phyloP scores from a whole-genome alignment of 2,329 filamentous ascomycete genomes.

The Xylariaceae sp. region DNA sequence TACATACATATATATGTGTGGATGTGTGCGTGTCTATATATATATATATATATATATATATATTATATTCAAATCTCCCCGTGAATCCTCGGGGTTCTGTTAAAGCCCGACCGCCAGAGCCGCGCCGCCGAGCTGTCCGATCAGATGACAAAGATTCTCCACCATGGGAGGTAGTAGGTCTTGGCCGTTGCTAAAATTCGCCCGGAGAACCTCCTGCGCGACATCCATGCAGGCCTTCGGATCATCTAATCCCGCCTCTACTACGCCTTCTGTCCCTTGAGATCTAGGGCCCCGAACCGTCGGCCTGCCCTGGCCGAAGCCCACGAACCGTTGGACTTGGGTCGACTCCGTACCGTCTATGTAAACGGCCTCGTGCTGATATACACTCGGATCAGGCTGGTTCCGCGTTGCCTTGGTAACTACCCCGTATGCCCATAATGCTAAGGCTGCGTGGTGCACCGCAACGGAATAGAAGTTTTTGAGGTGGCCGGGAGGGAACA shows the following conservation, averaged over 20 bases:
- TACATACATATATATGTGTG: no score
- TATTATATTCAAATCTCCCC: neutral
- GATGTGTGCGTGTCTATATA: neutral
- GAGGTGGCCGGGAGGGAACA: slow-evolving; percentile 55
- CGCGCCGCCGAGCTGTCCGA: slow-evolving; percentile 61
- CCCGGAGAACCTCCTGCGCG: slow-evolving; percentile 57
- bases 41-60: neutral
- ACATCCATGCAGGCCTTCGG: slow-evolving; percentile 62
- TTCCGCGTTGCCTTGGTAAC: slow-evolving; percentile 49
- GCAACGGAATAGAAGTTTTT: slow-evolving; percentile 70
- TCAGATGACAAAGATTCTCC: slow-evolving; percentile 66
- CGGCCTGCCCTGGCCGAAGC: slow-evolving; percentile 56
- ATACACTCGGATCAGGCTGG: slow-evolving; percentile 33
- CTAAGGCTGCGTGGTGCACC: slow-evolving; percentile 68
- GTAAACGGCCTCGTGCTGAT: slow-evolving; percentile 47
- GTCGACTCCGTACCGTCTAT: slow-evolving; percentile 60
- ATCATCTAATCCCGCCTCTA: slow-evolving; percentile 53
- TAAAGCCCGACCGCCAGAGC: slow-evolving; percentile 43
- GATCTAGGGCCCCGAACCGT: slow-evolving; percentile 46
- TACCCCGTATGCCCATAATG: slow-evolving; percentile 71
- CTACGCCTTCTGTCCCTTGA: slow-evolving; percentile 33
- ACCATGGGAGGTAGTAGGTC: slow-evolving; percentile 62
- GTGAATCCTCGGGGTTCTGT: neutral
- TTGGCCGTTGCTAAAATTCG: slow-evolving; percentile 51
- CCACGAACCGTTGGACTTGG: slow-evolving; percentile 59